Evolutionary conservation across 768 basidiomycete species (phyloP), one percentile per base, ranked within the genome.

Genomic region (Trichaptum fuscoviolaceum): DNA sequence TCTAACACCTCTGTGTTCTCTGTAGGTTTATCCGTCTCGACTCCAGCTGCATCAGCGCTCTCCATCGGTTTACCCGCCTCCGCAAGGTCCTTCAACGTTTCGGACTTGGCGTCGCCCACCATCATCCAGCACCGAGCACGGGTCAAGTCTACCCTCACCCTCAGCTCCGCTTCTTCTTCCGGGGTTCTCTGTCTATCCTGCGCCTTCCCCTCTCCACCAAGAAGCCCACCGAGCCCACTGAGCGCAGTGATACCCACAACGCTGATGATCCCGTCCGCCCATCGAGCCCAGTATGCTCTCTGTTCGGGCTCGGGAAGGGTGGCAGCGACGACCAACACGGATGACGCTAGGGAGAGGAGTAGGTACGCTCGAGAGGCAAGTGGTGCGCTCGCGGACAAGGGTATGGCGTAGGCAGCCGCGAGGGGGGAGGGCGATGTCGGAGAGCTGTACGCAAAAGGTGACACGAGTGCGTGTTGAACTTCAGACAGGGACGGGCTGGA

Each of bases 331-430:
- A 83, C 77, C 23, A 90, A 78, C 23, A 89, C 85, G 69, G 87
- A 85, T 10, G 83, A 80, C 7, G 85, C 88, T 67, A 89, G 84
- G 24, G 85, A 86, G 75, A 81, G 87, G 7, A 89, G 82, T 72
- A 52, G 77, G 12, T 79, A 78, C 2, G 86, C 73, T 10, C 81
- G 78, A 35, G 78, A 77, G 0, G 80, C 70, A 7, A 85, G 73
- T 27, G 79, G 75, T 12, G 77, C 71, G 87, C 84, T 65, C 81
- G 83, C 1, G 84, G 81, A 7, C 87, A 83, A 4, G 85, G 84
- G 75, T 87, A 87, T 1, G 77, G 24, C 20, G 62, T 61, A 61
- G 59, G 59, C 25, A 61, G 59, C 24, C 25, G 59, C 59, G 24
- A 34, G 59, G 24, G 59, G 59, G 15, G 59, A 61, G 25, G 59